phyloP scores from a whole-genome alignment of 1,284 basidiomycete genomes.

The Trichosporon faecale region DNA sequence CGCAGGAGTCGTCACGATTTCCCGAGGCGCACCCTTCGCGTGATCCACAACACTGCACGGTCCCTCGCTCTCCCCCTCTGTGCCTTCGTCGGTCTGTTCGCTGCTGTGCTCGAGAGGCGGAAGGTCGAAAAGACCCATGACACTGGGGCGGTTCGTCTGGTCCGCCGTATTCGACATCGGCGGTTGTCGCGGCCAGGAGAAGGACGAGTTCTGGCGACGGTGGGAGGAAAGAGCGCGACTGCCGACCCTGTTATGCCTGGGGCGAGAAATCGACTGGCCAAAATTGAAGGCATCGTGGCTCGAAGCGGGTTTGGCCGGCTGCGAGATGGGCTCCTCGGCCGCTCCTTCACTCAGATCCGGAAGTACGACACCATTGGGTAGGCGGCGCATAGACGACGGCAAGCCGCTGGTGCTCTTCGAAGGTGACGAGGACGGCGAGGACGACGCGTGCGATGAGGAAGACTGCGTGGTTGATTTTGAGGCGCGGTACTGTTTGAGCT shows the following conservation, averaged over 20 bases:
- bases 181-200: slow-evolving; percentile 20
- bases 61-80: slow-evolving; percentile 15
- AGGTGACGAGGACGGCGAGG: slow-evolving; percentile 20
- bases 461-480: slow-evolving; percentile 26
- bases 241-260: slow-evolving; percentile 14
- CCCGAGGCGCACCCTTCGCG: slow-evolving; percentile 19
- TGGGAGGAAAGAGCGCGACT: slow-evolving; percentile 16
- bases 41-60: neutral
- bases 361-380: neutral
- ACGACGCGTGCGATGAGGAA: slow-evolving; percentile 20
- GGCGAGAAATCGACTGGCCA: slow-evolving; percentile 1
- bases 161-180: slow-evolving; percentile 2
- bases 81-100: slow-evolving; percentile 10
- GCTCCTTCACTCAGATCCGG: neutral
- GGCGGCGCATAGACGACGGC: slow-evolving; percentile 15
- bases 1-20: slow-evolving; percentile 39
- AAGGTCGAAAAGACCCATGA: slow-evolving; percentile 20
- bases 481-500: slow-evolving; percentile 46
- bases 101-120: slow-evolving; percentile 12
- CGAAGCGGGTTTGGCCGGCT: slow-evolving; percentile 9
- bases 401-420: slow-evolving; percentile 5
- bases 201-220: slow-evolving; percentile 23
- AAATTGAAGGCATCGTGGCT: neutral
- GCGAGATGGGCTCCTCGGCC: neutral
- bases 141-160: slow-evolving; percentile 8